Evolutionary conservation across 805 yeast genomes (phyloP).

Genomic region (Suhomyces xylopsoci): DNA sequence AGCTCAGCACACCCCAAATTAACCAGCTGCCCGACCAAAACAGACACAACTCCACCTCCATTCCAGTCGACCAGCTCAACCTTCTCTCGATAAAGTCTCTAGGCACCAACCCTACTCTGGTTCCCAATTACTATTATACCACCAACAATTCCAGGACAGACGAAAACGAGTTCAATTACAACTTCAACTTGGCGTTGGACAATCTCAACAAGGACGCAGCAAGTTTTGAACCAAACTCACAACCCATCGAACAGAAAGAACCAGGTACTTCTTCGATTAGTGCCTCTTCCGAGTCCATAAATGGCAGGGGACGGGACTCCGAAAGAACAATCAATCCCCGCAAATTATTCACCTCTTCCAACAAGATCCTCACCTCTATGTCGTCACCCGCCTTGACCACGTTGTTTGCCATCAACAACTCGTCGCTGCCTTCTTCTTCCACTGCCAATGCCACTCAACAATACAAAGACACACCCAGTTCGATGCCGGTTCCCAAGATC

Average conservation of each 20-base stretch:
- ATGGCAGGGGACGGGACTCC: not conserved
- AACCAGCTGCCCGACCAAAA: conserved; percentile 2
- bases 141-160: not conserved
- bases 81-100: conserved; percentile 5
- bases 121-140: conserved; percentile 6
- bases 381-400: conserved; percentile 8
- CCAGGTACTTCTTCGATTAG: not conserved
- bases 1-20: conserved; percentile 4
- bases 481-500: not conserved
- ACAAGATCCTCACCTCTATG: conserved; percentile 7
- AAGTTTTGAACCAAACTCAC: not conserved
- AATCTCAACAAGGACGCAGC: not conserved
- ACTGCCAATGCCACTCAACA: not conserved
- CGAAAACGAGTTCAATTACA: not conserved
- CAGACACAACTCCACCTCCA: conserved; percentile 5
- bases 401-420: conserved; percentile 1
- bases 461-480: not conserved
- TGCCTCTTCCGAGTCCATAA: not conserved
- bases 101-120: conserved; percentile 1
- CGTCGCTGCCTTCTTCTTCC: not conserved
- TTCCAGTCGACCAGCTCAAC: conserved; percentile 12
- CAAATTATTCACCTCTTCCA: conserved; percentile 9
- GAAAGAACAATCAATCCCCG: conserved; percentile 13
- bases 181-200: not conserved
- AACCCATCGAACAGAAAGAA: not conserved